Base-by-base conservation (phyloP, 75 land plant species). In the Sequoia sempervirens region DNA sequence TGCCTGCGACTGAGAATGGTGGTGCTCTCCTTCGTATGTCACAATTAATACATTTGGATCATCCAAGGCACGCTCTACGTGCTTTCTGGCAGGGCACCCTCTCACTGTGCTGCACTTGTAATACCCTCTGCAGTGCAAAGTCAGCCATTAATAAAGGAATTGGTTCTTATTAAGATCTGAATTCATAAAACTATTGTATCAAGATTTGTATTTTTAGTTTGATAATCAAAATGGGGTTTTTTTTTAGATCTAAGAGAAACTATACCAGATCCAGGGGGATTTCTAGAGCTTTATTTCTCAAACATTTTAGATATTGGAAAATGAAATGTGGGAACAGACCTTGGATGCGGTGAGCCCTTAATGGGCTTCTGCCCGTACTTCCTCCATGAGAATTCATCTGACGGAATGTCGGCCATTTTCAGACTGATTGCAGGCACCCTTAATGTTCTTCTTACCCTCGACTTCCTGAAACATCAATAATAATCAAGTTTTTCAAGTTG, bases 301-400 rank as follows among this genome's bases (percentile, higher is more conserved):
- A 40, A 3, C 10, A 81, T 43, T 41, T 43, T 36, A 38, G 5
- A 0, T 47, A 15, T 34, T 34, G 4, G 13, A 30, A 61, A 36
- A 36, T 15, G 15, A 56, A 23, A 26, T 20, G 43, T 56, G 79
- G 76, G 64, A 46, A 3, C 32, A 37, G 58, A 95, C 97, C 97
- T 91, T 79, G 97, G 97, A 85, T 95, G 93, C 4, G 97, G 97
- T 56, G 97, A 95, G 26, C 97, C 97, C 70, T 95, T 95, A 86
- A 95, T 95, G 28, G 97, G 97, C 83, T 95, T 95, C 89, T 95
- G 97, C 7, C 97, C 97, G 69, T 95, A 95, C 84, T 95, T 95
- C 83, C 97, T 86, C 97, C 97, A 95, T 2, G 93, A 92, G 75
- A 87, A 95, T 82, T 95, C 97, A 76, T 95, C 97, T 5, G 97